Base-by-base conservation (phyloP, 208 protist genomes). In the Leishmania tropica region DNA sequence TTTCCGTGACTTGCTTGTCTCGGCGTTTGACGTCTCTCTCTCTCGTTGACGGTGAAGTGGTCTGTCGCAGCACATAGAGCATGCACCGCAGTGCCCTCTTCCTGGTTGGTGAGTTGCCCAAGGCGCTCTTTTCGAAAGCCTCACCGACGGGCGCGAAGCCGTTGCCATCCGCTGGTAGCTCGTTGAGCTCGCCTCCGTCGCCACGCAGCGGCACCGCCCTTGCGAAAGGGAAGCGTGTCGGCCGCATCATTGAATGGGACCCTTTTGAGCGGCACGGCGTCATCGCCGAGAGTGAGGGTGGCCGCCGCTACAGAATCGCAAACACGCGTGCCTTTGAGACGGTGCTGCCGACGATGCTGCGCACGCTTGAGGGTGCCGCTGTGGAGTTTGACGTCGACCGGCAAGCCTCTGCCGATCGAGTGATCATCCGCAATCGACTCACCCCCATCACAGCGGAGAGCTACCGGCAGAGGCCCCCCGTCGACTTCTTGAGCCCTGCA, bases 291-390 rank as follows among this genome's bases (percentile, higher is more conserved):
- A 81, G 80, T 1, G 76, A 78, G 31, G 87, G 92, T 17, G 87
- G 87, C 13, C 84, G 80, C 1, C 80, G 86, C 70, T 95, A 94
- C 75, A 48, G 62, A 48, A 96, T 98, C 78, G 84, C 88, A 21
- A 95, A 89, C 87, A 88, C 95, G 19, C 87, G 93, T 37, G 92
- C 95, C 53, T 98, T 98, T 76, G 93, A 98, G 75, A 98, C 92
- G 15, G 89, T 96, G 74, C 83, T 96, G 70, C 93, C 95, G 15
- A 95, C 93, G 42, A 85, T 89, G 75, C 76, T 96, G 60, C 89
- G 90, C 15, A 80, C 87, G 0, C 70, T 98, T 21, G 87, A 91
- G 37, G 95, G 95, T 13, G 92, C 92, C 1, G 71, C 67, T 15
- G 95, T 96, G 24, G 83, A 81, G 76, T 98, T 95, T 83, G 84